Percentiles rank a stretch among this genome's conserved stretches.
Evolutionary conservation across 306 rosid species (phyloP).

Genomic region (Rosa rugosa): DNA sequence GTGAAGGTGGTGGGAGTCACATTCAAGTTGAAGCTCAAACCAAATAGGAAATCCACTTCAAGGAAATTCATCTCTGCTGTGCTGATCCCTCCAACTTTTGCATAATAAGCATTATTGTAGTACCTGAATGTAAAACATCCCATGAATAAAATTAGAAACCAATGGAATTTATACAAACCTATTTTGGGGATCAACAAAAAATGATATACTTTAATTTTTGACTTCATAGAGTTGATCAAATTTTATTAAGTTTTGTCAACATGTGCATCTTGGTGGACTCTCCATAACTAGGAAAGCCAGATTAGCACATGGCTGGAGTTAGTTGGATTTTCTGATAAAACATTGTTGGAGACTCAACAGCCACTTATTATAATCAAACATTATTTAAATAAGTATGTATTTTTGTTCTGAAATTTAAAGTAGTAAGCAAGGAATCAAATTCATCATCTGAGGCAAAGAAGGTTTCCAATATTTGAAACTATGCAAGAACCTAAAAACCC

Average conservation of each 20-base stretch:
- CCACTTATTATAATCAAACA: background rate
- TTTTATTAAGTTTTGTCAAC: background rate
- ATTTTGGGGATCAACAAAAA: background rate
- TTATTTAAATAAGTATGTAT: background rate
- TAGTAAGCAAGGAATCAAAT: background rate
- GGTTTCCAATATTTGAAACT: background rate
- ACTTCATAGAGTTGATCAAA: background rate
- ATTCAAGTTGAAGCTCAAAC: constrained; percentile 78
- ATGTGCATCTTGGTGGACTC: constrained; percentile 13
- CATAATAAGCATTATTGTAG: constrained; percentile 96
- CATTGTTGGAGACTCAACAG: background rate
- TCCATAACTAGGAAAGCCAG: background rate
- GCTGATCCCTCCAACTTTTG: constrained; percentile 97
- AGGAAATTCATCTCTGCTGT: constrained; percentile 89
- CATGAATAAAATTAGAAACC: background rate
- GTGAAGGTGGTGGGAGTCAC: constrained; percentile 77
- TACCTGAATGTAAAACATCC: constrained; percentile 47
- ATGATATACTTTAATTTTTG: background rate
- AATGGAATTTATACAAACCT: background rate
- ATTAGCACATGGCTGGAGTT: constrained; percentile 29
- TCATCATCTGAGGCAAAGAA: background rate
- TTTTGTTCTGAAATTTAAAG: background rate
- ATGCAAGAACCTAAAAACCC: constrained; percentile 6
- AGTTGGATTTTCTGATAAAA: constrained; percentile 10
- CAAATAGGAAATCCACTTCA: constrained; percentile 90